These are phyloP conservation scores for Uromyces viciae-fabae DNA, from an alignment of 1,284 basidiomycete genomes.

Conservation along the genomic window DNA sequence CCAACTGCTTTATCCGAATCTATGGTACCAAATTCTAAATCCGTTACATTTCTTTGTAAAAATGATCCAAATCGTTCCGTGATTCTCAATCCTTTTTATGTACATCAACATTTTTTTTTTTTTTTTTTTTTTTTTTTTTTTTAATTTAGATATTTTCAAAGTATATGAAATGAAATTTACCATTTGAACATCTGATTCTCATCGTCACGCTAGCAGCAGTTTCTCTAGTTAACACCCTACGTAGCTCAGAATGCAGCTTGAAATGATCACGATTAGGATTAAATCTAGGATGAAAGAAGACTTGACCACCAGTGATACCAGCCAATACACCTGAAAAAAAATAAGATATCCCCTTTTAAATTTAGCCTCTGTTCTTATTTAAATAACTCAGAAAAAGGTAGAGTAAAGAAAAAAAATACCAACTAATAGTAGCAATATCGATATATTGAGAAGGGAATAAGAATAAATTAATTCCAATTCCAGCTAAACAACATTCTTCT, in stretches of 20 bases:
- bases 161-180: conserved; percentile 57
- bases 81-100: conserved; percentile 65
- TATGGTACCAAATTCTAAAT: conserved; percentile 74
- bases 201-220: conserved; percentile 78
- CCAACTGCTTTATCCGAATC: conserved; percentile 78
- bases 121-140: conserved; percentile 33
- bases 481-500: conserved; percentile 81
- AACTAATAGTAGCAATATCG: conserved; percentile 83
- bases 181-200: conserved; percentile 79
- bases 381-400: neutral
- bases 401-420: conserved; percentile 48
- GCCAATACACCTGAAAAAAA: conserved; percentile 63
- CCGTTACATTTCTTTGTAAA: conserved; percentile 68
- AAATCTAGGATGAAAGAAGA: conserved; percentile 90
- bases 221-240: conserved; percentile 67
- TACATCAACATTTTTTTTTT: no score
- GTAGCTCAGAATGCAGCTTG: conserved; percentile 69
- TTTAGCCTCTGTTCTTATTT: neutral
- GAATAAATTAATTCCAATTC: conserved; percentile 86
- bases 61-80: conserved; percentile 76
- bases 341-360: conserved; percentile 26
- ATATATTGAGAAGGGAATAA: conserved; percentile 77
- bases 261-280: conserved; percentile 67
- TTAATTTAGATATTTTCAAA: conserved; percentile 5
- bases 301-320: conserved; percentile 80